phyloP scores from a whole-genome alignment of 192 early-diverging fungal genomes.

The Backusella parvicylindrica region DNA sequence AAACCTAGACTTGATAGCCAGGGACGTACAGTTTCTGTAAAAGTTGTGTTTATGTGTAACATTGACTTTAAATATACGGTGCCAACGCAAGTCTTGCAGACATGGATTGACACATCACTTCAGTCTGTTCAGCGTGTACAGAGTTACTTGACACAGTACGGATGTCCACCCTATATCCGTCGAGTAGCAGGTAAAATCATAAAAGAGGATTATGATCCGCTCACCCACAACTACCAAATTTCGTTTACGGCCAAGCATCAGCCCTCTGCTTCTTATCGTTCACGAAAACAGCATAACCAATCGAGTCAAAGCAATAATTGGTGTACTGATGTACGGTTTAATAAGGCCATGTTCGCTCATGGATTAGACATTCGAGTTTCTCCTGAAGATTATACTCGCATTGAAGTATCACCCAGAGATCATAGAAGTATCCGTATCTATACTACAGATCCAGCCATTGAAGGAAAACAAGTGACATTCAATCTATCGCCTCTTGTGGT shows the following conservation, averaged over 20 bases:
- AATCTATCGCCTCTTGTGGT: neutral
- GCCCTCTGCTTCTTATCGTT: conserved; percentile 23
- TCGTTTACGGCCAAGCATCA: conserved; percentile 40
- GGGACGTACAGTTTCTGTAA: conserved; percentile 36
- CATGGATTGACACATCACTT: conserved; percentile 16
- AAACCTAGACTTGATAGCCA: conserved; percentile 39
- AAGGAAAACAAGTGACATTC: conserved; percentile 19
- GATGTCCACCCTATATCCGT: conserved; percentile 53
- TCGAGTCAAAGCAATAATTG: conserved; percentile 10
- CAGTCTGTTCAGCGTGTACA: conserved; percentile 36
- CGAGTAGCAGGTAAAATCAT: conserved; percentile 43
- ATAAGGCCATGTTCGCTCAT: conserved; percentile 37
- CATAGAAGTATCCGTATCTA: conserved; percentile 3
- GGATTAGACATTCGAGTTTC: conserved; percentile 44
- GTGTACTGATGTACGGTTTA: conserved; percentile 45
- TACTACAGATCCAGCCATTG: conserved; percentile 9
- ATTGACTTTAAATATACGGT: conserved; percentile 42
- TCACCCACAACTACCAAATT: conserved; percentile 40
- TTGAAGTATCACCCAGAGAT: conserved; percentile 21
- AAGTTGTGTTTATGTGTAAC: conserved; percentile 36
- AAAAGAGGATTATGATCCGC: conserved; percentile 37
- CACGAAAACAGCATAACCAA: conserved; percentile 19
- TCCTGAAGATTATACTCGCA: conserved; percentile 38
- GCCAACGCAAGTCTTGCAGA: conserved; percentile 36
- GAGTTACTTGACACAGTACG: conserved; percentile 40